Percentiles rank a stretch among this genome's conserved stretches.
These are phyloP conservation scores for Gossypium raimondii DNA, from an alignment of 345 rosid genomes.

Conservation along the genomic window DNA sequence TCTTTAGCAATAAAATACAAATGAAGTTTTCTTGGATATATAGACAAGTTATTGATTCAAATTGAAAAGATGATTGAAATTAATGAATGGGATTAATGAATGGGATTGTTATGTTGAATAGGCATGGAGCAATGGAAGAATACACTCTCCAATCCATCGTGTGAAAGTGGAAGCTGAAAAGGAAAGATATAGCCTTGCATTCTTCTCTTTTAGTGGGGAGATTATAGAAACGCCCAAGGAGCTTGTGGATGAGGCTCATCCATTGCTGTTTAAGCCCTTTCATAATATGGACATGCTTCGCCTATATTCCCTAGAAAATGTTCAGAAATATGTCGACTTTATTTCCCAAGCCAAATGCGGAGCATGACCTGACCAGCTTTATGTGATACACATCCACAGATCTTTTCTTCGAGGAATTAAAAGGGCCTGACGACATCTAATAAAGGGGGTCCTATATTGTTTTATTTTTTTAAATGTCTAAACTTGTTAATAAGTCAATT, in stretches of 20 bases:
- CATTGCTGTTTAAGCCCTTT: slow-evolving; percentile 9
- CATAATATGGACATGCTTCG: slow-evolving; percentile 4
- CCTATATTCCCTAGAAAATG: slow-evolving; percentile 2
- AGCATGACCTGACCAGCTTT: neutral
- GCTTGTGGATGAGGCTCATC: slow-evolving; percentile 11
- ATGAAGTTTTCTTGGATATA: too few species aligned
- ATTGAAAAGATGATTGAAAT: too few species aligned
- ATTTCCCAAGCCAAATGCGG: slow-evolving; percentile 1
- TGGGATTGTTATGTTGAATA: neutral
- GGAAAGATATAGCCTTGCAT: slow-evolving; percentile 11
- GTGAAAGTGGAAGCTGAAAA: neutral
- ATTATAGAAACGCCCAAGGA: neutral
- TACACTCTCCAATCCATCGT: slow-evolving; percentile 8
- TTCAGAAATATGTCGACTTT: neutral
- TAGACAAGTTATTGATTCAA: too few species aligned
- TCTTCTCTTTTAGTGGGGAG: slow-evolving; percentile 8
- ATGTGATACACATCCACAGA: too few species aligned
- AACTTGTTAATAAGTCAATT: neutral
- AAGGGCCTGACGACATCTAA: neutral
- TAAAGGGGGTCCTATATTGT: neutral
- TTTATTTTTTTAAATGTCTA: neutral
- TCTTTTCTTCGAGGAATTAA: neutral
- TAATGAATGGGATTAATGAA: neutral
- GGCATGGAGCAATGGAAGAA: slow-evolving; percentile 18
- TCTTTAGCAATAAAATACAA: too few species aligned